Evolutionary conservation across 495 filamentous ascomycete species (phyloP), one percentile per base, ranked within the genome.

Genomic region (Hypomontagnella monticulosa): DNA sequence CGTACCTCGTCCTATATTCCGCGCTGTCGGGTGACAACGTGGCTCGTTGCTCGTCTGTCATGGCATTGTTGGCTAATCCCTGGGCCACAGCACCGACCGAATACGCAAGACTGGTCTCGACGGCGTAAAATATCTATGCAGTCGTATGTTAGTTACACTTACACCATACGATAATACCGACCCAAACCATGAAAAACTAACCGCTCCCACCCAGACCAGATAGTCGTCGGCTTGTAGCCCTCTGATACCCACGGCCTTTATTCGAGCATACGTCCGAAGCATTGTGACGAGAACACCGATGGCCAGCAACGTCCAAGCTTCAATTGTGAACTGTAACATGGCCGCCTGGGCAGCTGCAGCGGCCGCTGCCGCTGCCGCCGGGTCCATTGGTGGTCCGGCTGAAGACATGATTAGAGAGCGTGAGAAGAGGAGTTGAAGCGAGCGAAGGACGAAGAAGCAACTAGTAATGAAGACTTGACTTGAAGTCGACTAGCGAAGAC

Each of bases 1-100:
- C 63, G 12, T 51, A 74, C 74, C 78, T 73, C 43, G 70, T 66
- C 4, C 51, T 67, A 48, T 79, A 87, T 65, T 88, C 85, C 7
- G 73, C 56, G 11, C 79, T 80, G n/a, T 69, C 57, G 0, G 82
- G 78, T 9, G 74, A 72, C 7, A 88, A 72, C 0, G 75, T 53
- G 6, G 59, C 67, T 16, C 86, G 78, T 54, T 85, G 65, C 15
- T 78, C 79, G 36, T 83, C 80, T 4, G 85, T 85, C 84, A 88
- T 87, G 62, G 80, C 65, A 69, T 86, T 88, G 68, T 89, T 89
- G 27, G 85, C 85, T 27, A 89, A 77, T 1, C 86, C 86, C 15
- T 76, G 69, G 47, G 80, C 86, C 61, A 78, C 77, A 52, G 71
- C 66, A 16, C 74, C 79, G 23, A 78, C 74, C 4, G 67, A 67